Conservation (phyloP, 768 basidiomycete species). For the Hebeloma cylindrosporum region DNA sequence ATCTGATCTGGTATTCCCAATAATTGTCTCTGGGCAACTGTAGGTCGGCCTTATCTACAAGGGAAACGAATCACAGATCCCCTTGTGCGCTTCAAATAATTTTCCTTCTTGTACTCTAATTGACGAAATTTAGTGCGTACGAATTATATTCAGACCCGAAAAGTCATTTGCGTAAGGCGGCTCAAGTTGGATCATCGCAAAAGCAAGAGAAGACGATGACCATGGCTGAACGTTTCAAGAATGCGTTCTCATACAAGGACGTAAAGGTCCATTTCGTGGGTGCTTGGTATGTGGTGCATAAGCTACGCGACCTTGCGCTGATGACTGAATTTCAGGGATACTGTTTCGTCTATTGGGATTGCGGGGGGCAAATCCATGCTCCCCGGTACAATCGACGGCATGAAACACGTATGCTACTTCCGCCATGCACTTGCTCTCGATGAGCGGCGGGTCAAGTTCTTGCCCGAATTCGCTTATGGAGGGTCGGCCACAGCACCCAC, state of each 20-base stretch:
- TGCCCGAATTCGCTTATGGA: conserved; percentile 29
- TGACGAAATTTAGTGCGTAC: conserved; percentile 12
- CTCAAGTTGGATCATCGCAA: background rate
- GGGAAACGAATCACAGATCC: conserved; percentile 38
- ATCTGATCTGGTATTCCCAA: conserved; percentile 24
- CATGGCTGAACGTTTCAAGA: conserved; percentile 16
- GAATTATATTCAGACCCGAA: conserved; percentile 14
- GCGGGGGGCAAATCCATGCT: conserved; percentile 17
- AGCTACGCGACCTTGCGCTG: no score
- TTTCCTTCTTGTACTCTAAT: background rate
- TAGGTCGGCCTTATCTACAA: conserved; percentile 44
- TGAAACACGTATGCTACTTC: conserved; percentile 31
- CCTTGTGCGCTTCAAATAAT: conserved; percentile 11
- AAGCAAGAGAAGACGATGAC: background rate
- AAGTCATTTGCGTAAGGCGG: background rate
- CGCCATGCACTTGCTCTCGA: conserved; percentile 38
- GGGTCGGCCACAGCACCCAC: background rate
- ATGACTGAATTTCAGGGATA: no score
- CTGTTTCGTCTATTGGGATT: conserved; percentile 34
- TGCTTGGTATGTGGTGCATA: conserved; percentile 3
- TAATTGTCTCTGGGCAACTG: background rate
- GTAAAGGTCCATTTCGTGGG: conserved; percentile 30
- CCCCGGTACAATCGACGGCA: conserved; percentile 17
- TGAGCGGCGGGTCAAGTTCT: conserved; percentile 36
- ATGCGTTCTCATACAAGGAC: conserved; percentile 19